Conservation (phyloP, 2,329 filamentous ascomycete species). For the Magnaporthales sp. region DNA sequence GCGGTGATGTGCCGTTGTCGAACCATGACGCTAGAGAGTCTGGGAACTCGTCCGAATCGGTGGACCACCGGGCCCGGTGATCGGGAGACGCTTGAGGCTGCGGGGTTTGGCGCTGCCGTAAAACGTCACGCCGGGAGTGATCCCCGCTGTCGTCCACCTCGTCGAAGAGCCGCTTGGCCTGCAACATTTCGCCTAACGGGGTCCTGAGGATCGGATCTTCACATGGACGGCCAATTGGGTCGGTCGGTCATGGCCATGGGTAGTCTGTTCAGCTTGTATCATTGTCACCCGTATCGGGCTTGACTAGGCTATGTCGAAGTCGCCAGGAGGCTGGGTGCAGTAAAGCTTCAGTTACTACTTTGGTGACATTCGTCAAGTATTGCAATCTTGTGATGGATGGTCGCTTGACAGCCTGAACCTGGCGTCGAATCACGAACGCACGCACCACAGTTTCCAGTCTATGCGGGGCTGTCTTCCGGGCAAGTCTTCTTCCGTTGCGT, state of each 20-base stretch:
- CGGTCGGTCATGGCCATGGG: not conserved
- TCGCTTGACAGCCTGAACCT: not conserved
- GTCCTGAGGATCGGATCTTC: not conserved
- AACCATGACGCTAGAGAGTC: not conserved
- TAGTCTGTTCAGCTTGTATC: not conserved
- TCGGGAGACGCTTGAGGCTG: not conserved
- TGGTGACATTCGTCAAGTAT: not conserved
- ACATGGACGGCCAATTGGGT: not conserved
- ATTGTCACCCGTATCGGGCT: not conserved
- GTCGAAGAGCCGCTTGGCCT: slow-evolving; percentile 29
- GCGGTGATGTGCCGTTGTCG: not conserved
- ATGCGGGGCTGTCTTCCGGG: not conserved
- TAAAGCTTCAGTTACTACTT: not conserved
- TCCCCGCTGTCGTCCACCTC: slow-evolving; percentile 16
- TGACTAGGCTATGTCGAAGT: not conserved
- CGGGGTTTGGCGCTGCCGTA: not conserved
- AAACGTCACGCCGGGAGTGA: not conserved
- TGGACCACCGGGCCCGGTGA: not conserved
- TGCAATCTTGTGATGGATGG: not conserved
- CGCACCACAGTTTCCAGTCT: not conserved
- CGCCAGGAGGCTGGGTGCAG: not conserved
- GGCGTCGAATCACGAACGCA: not conserved
- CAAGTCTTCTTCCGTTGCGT: not conserved
- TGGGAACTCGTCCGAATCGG: not conserved
- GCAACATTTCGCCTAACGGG: slow-evolving; percentile 18